Conservation (phyloP, 177 flowering plant species). For the Vitis hybrid region DNA sequence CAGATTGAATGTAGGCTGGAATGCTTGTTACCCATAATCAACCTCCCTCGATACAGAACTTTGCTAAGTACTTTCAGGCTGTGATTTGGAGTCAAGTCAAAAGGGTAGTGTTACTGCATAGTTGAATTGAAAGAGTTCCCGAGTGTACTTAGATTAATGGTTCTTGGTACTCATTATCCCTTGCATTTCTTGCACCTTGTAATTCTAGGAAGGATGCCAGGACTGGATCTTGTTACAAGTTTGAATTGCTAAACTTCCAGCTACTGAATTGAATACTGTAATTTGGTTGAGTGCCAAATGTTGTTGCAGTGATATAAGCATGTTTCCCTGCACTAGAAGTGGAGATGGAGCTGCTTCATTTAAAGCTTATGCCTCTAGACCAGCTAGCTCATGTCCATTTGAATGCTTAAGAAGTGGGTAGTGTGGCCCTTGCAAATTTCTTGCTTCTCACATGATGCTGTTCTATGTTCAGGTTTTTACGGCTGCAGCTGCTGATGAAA, state of each 20-base stretch:
- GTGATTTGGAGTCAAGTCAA: not conserved
- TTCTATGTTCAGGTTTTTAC: constrained; percentile 75
- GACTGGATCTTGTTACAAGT: constrained; percentile 1
- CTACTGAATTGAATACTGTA: not conserved
- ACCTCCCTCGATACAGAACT: not conserved
- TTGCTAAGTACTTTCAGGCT: not conserved
- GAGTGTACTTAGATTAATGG: too few species aligned
- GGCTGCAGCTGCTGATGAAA: constrained; percentile 95
- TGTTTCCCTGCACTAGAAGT: not conserved
- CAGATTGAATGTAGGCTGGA: not conserved
- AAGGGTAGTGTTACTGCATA: too few species aligned
- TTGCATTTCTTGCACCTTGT: not conserved
- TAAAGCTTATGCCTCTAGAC: not conserved
- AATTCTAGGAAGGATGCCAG: not conserved
- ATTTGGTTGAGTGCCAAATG: not conserved
- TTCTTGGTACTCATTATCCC: not conserved
- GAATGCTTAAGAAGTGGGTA: not conserved
- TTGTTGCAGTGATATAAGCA: not conserved
- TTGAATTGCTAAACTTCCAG: not conserved
- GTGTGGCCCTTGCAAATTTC: not conserved
- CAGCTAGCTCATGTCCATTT: not conserved
- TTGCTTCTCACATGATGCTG: constrained; percentile 7
- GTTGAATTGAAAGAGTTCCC: too few species aligned
- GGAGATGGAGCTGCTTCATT: not conserved
- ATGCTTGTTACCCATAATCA: not conserved